A percentile compares a stretch with the other conserved stretches of the same genome.
These are phyloP conservation scores for Trichoderma breve DNA, from an alignment of 2,329 filamentous ascomycete genomes.

Conservation along the genomic window DNA sequence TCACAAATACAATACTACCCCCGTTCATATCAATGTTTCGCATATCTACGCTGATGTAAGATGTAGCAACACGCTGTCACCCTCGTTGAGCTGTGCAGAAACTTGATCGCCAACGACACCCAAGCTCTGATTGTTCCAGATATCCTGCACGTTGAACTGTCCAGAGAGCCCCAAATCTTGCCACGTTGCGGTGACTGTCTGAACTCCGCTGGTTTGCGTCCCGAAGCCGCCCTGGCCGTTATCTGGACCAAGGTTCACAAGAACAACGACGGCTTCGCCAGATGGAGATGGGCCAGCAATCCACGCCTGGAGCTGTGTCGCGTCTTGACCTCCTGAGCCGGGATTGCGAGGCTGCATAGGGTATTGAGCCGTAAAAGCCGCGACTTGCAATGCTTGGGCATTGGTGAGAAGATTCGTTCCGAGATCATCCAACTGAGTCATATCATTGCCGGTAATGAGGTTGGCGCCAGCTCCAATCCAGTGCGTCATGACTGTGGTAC, in stretches of 20 bases:
- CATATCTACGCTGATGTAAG: neutral
- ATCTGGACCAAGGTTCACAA: constrained; percentile 24
- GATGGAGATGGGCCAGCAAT: constrained; percentile 21
- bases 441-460: constrained; percentile 23
- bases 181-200: constrained; percentile 22
- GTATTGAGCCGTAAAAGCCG: constrained; percentile 23
- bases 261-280: constrained; percentile 21
- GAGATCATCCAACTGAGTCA: constrained; percentile 20
- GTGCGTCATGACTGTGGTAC: constrained; percentile 24
- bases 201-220: constrained; percentile 7
- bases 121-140: constrained; percentile 21
- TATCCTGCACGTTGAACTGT: constrained; percentile 14
- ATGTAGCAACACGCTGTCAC: neutral
- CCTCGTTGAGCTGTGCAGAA: constrained; percentile 6
- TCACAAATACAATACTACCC: neutral
- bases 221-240: constrained; percentile 24
- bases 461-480: constrained; percentile 24
- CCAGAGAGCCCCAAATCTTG: constrained; percentile 20
- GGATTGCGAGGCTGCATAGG: constrained; percentile 24
- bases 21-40: neutral
- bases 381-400: constrained; percentile 17
- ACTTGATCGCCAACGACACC: neutral
- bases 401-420: constrained; percentile 22
- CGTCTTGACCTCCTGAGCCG: constrained; percentile 20
- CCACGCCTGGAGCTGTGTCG: constrained; percentile 24